Percentiles rank a stretch among this genome's conserved stretches.
These are phyloP conservation scores for Backusella luteola DNA, from an alignment of 192 early-diverging fungal species.

Conservation along the genomic window DNA sequence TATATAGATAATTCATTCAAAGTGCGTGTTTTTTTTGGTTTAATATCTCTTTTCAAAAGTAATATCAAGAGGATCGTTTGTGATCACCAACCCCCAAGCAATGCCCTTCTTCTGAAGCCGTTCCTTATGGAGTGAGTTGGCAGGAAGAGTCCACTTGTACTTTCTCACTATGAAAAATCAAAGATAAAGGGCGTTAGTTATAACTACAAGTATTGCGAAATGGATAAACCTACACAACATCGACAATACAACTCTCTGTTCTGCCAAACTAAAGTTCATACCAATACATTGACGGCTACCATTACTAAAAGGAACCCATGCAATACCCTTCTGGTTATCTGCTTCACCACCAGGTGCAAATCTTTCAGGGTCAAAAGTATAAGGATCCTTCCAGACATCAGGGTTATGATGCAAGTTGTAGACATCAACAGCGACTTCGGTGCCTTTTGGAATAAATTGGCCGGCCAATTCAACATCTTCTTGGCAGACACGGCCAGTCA, in stretches of 20 bases:
- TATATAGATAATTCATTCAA: too few relatives aligned
- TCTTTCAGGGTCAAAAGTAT: conserved; percentile 29
- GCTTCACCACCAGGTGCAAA: conserved; percentile 26
- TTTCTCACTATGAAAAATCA: conserved; percentile 5
- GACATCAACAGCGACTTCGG: conserved; percentile 1
- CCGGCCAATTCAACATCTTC: conserved; percentile 11
- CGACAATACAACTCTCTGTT: conserved; percentile 55
- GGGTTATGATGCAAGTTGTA: conserved; percentile 24
- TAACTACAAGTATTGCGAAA: conserved; percentile 33
- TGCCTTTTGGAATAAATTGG: conserved; percentile 7
- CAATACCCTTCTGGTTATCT: conserved; percentile 4
- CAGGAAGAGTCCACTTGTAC: conserved; percentile 15
- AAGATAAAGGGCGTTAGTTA: not conserved
- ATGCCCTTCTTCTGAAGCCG: not conserved
- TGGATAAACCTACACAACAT: conserved; percentile 45
- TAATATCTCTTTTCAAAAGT: conserved; percentile 12
- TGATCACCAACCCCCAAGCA: not conserved
- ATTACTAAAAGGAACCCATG: conserved; percentile 53
- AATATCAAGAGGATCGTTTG: conserved; percentile 2
- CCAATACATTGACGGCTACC: conserved; percentile 59
- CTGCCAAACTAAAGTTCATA: conserved; percentile 55
- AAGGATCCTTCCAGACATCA: conserved; percentile 26
- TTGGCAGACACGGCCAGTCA: not conserved
- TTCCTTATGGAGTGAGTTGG: conserved; percentile 16
- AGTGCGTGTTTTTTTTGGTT: not conserved